Evolutionary conservation across 1,284 basidiomycete genomes (phyloP).

Genomic region (Chondrostereum purpureum): DNA sequence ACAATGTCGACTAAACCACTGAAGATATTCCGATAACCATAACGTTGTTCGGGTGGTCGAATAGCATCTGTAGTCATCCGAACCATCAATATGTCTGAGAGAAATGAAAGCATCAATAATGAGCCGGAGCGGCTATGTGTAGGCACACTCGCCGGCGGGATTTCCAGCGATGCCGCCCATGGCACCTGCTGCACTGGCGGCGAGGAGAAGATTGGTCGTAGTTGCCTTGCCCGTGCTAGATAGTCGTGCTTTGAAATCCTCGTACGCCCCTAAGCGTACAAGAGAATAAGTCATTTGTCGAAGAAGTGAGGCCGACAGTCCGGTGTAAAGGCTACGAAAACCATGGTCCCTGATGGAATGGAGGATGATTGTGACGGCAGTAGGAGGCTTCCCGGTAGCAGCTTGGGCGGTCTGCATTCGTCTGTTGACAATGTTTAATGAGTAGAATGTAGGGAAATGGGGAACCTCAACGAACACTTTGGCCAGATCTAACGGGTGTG

Average conservation of each 20-base stretch:
- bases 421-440: slow-evolving; percentile 27
- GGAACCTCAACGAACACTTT: slow-evolving; percentile 60
- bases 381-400: slow-evolving; percentile 39
- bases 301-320: slow-evolving; percentile 78
- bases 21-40: slow-evolving; percentile 74
- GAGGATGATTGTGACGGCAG: slow-evolving; percentile 52
- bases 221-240: slow-evolving; percentile 44
- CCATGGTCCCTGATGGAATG: slow-evolving; percentile 55
- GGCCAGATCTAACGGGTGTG: slow-evolving; percentile 81
- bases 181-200: slow-evolving; percentile 68
- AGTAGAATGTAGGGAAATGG: slow-evolving; percentile 4
- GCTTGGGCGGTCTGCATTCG: slow-evolving; percentile 71
- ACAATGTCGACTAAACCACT: slow-evolving; percentile 62
- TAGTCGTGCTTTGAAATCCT: slow-evolving; percentile 61
- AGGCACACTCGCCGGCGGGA: slow-evolving; percentile 53
- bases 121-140: slow-evolving; percentile 1
- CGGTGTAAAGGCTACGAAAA: slow-evolving; percentile 71
- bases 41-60: slow-evolving; percentile 64
- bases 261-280: slow-evolving; percentile 81
- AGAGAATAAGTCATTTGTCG: slow-evolving; percentile 92
- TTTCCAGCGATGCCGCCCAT: slow-evolving; percentile 79
- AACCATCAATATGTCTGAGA: slow-evolving; percentile 66
- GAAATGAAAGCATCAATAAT: slow-evolving; percentile 6
- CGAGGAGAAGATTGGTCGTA: slow-evolving; percentile 48
- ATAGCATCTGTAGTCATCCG: slow-evolving; percentile 86